phyloP scores from a whole-genome alignment of 148 eudicot species.

The Silene latifolia region DNA sequence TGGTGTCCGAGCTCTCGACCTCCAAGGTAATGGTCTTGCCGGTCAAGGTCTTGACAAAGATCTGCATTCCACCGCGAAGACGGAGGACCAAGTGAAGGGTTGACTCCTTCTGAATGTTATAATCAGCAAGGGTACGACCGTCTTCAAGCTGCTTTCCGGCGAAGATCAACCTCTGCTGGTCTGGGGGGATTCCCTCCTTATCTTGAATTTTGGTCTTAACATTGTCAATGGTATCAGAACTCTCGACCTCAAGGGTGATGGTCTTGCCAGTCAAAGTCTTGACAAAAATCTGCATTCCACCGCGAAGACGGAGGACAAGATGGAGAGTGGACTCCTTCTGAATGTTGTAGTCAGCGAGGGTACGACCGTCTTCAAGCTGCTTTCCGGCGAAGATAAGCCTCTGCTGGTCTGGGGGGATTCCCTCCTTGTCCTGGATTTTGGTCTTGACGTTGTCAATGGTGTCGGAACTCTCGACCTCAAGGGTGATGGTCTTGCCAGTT shows the following conservation, averaged over 20 bases:
- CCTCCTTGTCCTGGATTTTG: too few relatives aligned
- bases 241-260: too few relatives aligned
- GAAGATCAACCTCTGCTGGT: neutral
- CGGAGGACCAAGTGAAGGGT: slow-evolving; percentile 19
- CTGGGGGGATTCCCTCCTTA: neutral
- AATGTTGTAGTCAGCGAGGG: slow-evolving; percentile 7
- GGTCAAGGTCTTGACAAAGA: slow-evolving; percentile 3
- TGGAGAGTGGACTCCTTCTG: slow-evolving; percentile 12
- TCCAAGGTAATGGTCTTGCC: slow-evolving; percentile 1
- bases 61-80: neutral
- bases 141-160: slow-evolving; percentile 8
- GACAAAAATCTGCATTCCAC: too few relatives aligned
- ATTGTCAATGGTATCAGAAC: too few relatives aligned
- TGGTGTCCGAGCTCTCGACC: neutral
- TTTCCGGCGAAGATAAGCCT: neutral
- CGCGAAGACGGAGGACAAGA: neutral
- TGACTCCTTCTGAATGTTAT: neutral
- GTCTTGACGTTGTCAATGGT: too few relatives aligned
- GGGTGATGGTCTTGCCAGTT: too few relatives aligned
- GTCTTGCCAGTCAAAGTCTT: too few relatives aligned
- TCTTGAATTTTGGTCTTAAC: too few relatives aligned
- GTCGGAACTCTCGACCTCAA: too few relatives aligned
- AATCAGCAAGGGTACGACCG: neutral
- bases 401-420: too few relatives aligned
- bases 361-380: slow-evolving; percentile 7